These are phyloP conservation scores for Pythium periplocum DNA, from an alignment of 352 stramenopile genomes.

Conservation along the genomic window DNA sequence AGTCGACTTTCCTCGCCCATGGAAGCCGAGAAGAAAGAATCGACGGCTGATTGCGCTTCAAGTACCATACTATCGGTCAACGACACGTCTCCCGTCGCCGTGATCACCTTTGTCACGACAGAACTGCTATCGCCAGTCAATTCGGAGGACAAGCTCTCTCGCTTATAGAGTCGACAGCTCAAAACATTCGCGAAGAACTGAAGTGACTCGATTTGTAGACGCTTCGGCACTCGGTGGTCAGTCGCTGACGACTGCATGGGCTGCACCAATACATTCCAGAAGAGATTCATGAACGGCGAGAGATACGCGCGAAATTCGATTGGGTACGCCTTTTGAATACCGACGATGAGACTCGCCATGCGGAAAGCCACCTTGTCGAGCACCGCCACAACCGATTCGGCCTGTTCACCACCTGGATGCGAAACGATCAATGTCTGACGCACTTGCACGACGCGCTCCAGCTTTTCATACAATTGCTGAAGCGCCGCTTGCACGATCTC, in stretches of 20 bases:
- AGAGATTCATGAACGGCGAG: constrained; percentile 53
- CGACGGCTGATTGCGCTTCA: constrained; percentile 52
- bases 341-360: constrained; percentile 59
- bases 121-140: constrained; percentile 28
- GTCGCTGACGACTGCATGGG: constrained; percentile 10
- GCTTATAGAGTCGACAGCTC: constrained; percentile 78
- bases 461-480: constrained; percentile 66
- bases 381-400: constrained; percentile 5
- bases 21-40: constrained; percentile 39
- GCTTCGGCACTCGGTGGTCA: constrained; percentile 3
- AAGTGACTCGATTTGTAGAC: constrained; percentile 67
- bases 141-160: constrained; percentile 39
- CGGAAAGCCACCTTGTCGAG: constrained; percentile 68
- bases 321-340: constrained; percentile 70
- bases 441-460: constrained; percentile 54
- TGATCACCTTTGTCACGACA: constrained; percentile 75
- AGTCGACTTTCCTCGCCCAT: constrained; percentile 30
- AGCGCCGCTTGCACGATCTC: constrained; percentile 52
- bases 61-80: constrained; percentile 75
- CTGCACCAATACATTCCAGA: constrained; percentile 48
- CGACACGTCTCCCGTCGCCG: constrained; percentile 63
- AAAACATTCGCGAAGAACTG: constrained; percentile 82
- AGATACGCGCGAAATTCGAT: constrained; percentile 84
- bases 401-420: constrained; percentile 1
- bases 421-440: constrained; percentile 14